Base-by-base conservation (phyloP, 2,329 filamentous ascomycete species). In the Berkeleyomyces basicola region DNA sequence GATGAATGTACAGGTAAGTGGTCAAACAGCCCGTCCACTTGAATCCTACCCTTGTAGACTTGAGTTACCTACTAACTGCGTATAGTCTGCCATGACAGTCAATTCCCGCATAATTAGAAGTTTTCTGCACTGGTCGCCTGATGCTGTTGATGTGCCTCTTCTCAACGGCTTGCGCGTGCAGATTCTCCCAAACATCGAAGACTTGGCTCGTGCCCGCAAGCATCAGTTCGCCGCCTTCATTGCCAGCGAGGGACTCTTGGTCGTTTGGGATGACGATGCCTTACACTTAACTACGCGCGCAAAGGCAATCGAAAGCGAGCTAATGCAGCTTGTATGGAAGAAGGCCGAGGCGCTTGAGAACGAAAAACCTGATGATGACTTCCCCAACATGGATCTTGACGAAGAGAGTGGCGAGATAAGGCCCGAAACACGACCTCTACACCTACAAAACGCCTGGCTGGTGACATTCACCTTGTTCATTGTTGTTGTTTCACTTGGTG, bases 241-340 rank as follows among this genome's bases (percentile, higher is more conserved):
- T 49, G 83, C 86, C 1, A 82, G 81, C 0, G 84, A 88, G 66
- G 82, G 82, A 3, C 75, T 91, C 4, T 75, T 93, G 1, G 76
- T 92, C 1, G 87, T 92, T 0, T 93, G 88, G 88, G 88, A 92
- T 67, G 88, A 92, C 67, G 86, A 91, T 63, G 82, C 87, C 0
- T 76, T 85, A 63, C 83, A 89, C 68, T 75, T 92, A 7, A 77
- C 90, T 4, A 74, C 81, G 62, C 78, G 87, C 62, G 88, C 86
- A 53, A 83, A 84, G 69, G 78, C 79, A 42, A 90, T 92, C 65
- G 86, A 92, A 72, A 80, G 81, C 2, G 85, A 90, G 70, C 76
- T 92, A 51, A 88, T 90, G 83, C 82, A 87, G 68, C 76, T 90
- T 1, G 85, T 90, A 1, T 90, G 87, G 87, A 82, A 82, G 70